Percentiles rank a stretch among this genome's conserved stretches.
These are phyloP conservation scores for Daldinia eschscholtzii DNA, from an alignment of 2,329 filamentous ascomycete genomes.

Conservation along the genomic window DNA sequence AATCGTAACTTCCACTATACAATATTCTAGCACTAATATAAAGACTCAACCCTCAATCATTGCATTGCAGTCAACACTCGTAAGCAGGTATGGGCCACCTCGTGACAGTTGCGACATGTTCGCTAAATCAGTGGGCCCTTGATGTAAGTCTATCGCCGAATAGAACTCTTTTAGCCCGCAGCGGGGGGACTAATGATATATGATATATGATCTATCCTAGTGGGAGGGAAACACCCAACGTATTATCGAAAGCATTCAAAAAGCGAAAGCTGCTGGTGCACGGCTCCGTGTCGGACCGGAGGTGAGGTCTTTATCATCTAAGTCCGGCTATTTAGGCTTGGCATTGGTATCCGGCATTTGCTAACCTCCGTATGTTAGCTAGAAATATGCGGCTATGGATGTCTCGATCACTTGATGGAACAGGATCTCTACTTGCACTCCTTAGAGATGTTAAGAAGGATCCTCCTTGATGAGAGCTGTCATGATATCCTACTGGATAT, in stretches of 20 bases:
- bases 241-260: conserved; percentile 70
- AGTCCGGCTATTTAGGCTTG: not conserved
- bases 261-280: conserved; percentile 68
- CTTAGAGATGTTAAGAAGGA: conserved; percentile 72
- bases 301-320: conserved; percentile 21
- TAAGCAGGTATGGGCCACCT: conserved; percentile 45
- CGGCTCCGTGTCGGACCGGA: conserved; percentile 71
- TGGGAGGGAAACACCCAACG: conserved; percentile 69
- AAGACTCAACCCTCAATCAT: not conserved
- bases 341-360: not conserved
- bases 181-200: conserved; percentile 3
- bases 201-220: conserved; percentile 3
- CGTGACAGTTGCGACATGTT: conserved; percentile 55
- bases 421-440: conserved; percentile 69
- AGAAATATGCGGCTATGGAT: conserved; percentile 71
- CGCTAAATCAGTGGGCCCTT: conserved; percentile 60
- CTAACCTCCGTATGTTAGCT: conserved; percentile 50
- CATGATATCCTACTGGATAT: conserved; percentile 76
- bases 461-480: conserved; percentile 70
- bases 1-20: not conserved
- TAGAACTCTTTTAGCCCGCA: not conserved
- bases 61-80: not conserved
- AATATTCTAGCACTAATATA: not conserved
- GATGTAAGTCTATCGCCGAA: conserved; percentile 52
- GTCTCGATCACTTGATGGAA: conserved; percentile 76